Base-by-base conservation (phyloP, 257 asterid species). In the Echium plantagineum region DNA sequence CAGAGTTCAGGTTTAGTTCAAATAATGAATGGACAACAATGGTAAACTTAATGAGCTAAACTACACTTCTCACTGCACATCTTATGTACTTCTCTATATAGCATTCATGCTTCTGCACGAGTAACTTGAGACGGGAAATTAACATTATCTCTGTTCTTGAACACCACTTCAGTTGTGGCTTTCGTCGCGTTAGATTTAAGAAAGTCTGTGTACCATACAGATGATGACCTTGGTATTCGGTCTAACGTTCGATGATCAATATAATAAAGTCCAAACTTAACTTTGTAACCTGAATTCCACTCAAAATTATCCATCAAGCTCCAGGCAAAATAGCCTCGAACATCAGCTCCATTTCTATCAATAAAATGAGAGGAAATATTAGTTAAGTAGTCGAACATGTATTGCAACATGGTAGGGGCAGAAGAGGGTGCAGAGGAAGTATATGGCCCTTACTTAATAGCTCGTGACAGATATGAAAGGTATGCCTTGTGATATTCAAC, bases 311-410 rank as follows among this genome's bases (percentile, higher is more conserved):
- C 94, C 86, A 85, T 72, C 82, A 83, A 78, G 51, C 82, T 77
- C 96, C 96, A 87, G 61, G 83, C 61, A 55, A 87, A 75, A 64
- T 87, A 87, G 54, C 94, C 91, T 1, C 89, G 80, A 20, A 87
- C 85, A 57, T 87, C 85, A 6, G 84, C 87, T 5, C 88, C 94
- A 0, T 84, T 65, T 59, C 86, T 85, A 69, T 60, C 54, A 59
- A 32, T 5, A 21, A 4, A 52, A 55, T 3, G 47, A 49, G 1
- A 42, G 49, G 16, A 42, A 42, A 42, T 42, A 42, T 26, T 55
- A 24, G 16, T 19, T 2, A 52, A 15, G 13, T 18, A 21, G 21
- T 8, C 26, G 26, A n/a, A 8, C 32, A 42, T 12, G 12, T 42
- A 3, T 42, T 42, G 12, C 2, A 0, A 42, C 15, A 1, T 42